These are phyloP conservation scores for Gynochthodes officinalis DNA, from an alignment of 257 asterid species.

Conservation along the genomic window DNA sequence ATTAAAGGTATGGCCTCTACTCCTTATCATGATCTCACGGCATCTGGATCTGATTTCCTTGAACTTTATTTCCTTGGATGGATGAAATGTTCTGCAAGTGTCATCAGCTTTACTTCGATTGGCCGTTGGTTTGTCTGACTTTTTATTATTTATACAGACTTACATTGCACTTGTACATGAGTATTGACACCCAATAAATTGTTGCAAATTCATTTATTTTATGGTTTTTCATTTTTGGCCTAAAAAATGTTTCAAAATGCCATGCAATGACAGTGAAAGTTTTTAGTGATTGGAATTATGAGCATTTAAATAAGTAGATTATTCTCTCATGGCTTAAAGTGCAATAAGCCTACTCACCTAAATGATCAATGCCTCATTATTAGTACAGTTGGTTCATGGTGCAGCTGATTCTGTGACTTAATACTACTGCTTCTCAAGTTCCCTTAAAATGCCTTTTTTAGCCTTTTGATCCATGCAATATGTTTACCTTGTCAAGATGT, in stretches of 20 bases:
- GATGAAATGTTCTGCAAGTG: not conserved
- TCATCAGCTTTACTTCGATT: not conserved
- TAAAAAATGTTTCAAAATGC: not conserved
- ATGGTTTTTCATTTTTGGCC: not conserved
- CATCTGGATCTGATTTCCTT: too few relatives aligned
- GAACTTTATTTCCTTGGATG: not conserved
- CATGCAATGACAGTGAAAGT: not conserved
- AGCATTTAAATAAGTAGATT: not conserved
- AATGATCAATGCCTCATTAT: not conserved
- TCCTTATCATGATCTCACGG: not conserved
- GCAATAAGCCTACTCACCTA: not conserved
- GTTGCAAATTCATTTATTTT: not conserved
- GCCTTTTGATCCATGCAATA: too few relatives aligned
- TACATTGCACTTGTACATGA: not conserved
- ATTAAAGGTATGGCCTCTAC: constrained; percentile 51
- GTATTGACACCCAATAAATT: not conserved
- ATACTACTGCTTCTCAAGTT: not conserved
- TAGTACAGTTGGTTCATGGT: not conserved
- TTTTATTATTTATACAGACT: not conserved
- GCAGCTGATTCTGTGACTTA: not conserved
- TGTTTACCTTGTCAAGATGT: not conserved
- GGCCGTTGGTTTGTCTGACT: not conserved
- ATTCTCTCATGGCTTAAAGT: not conserved
- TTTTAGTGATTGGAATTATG: not conserved
- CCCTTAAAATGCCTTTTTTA: not conserved